A percentile compares a stretch with the other conserved stretches of the same genome.
These are phyloP conservation scores for Solanum rostratum DNA, from an alignment of 257 asterid genomes.

Conservation along the genomic window DNA sequence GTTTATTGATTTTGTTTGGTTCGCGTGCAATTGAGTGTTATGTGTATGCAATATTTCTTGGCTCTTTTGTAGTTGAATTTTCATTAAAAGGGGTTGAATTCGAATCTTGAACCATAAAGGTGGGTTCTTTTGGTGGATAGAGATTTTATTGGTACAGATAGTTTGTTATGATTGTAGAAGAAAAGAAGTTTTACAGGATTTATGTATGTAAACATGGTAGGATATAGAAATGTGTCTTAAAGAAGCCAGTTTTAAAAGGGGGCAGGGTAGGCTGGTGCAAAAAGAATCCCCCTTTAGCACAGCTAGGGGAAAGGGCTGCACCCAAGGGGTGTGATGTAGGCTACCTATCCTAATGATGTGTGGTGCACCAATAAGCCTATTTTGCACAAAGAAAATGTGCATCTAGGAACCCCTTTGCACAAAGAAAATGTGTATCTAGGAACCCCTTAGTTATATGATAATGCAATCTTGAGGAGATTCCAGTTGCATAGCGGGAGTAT, in stretches of 20 bases:
- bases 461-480: not conserved
- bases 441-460: not conserved
- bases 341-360: no score
- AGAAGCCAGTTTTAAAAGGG: not conserved
- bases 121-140: not conserved
- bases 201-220: not conserved
- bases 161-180: not conserved
- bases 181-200: not conserved
- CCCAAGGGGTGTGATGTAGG: no score
- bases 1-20: no score
- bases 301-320: no score
- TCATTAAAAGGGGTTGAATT: not conserved
- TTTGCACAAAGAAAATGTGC: no score
- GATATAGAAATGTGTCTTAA: not conserved
- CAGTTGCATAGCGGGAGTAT: not conserved
- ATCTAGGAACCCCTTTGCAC: no score
- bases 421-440: not conserved
- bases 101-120: not conserved
- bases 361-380: not conserved
- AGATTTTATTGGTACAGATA: no score
- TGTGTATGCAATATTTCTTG: not conserved
- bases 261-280: no score
- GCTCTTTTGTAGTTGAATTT: not conserved
- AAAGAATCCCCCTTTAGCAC: no score
- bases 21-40: no score